phyloP scores from a whole-genome alignment of 2,329 filamentous ascomycete species.

The Monosporascus sp. region DNA sequence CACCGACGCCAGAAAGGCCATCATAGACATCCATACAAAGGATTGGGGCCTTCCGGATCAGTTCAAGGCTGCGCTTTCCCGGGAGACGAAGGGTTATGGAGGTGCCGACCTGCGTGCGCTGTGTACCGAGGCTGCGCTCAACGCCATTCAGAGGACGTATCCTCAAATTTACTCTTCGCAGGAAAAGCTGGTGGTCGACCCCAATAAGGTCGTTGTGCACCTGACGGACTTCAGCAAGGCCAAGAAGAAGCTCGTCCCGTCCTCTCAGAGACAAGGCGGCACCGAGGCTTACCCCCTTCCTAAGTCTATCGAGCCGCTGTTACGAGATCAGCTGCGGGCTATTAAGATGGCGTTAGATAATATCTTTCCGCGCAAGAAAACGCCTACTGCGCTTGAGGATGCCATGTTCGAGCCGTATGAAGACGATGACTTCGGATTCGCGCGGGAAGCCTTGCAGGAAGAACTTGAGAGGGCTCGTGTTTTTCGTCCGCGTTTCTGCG shows the following conservation, averaged over 20 bases:
- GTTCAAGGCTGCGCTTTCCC: constrained; percentile 80
- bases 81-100: constrained; percentile 91
- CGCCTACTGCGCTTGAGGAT: constrained; percentile 84
- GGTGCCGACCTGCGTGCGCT: constrained; percentile 91
- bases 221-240: constrained; percentile 97
- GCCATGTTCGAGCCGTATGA: constrained; percentile 86
- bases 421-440: constrained; percentile 77
- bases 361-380: constrained; percentile 78
- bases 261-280: constrained; percentile 83
- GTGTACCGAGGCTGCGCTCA: constrained; percentile 92
- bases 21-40: constrained; percentile 91
- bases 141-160: constrained; percentile 91
- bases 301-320: constrained; percentile 72
- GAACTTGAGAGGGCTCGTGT: constrained; percentile 85
- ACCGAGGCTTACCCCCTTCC: constrained; percentile 80
- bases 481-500: constrained; percentile 81
- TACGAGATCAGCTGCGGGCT: constrained; percentile 65
- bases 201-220: constrained; percentile 75
- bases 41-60: constrained; percentile 78
- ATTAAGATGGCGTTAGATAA: constrained; percentile 67
- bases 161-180: constrained; percentile 92
- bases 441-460: constrained; percentile 66
- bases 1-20: constrained; percentile 70
- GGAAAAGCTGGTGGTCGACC: constrained; percentile 84
- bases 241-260: constrained; percentile 92